A percentile compares a stretch with the other conserved stretches of the same genome.
phyloP scores from a whole-genome alignment of 202 grass and related monocot species.

The Miscanthus sacchariflorus region DNA sequence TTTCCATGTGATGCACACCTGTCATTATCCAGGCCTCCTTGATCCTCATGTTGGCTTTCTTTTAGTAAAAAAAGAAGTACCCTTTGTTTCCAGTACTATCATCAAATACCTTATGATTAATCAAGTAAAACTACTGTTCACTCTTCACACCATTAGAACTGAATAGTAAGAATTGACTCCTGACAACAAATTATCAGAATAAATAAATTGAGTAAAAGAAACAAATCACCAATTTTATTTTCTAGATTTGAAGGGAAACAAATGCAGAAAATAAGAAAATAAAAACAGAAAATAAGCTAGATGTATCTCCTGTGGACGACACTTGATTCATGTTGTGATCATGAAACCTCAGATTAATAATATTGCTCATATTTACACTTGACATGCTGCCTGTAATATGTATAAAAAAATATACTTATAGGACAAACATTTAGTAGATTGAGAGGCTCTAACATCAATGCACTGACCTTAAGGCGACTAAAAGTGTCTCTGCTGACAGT shows the following conservation, averaged over 20 bases:
- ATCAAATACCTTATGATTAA: not conserved
- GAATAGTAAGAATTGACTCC: not conserved
- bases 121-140: not conserved
- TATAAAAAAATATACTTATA: constrained; percentile 6
- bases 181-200: constrained; percentile 23
- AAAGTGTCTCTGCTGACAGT: constrained; percentile 29
- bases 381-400: constrained; percentile 35
- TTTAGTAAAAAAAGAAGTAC: not conserved
- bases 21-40: not conserved
- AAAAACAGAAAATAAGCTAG: constrained; percentile 19
- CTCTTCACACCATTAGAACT: constrained; percentile 6
- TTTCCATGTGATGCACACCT: constrained; percentile 24
- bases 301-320: constrained; percentile 11
- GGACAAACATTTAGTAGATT: constrained; percentile 27
- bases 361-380: constrained; percentile 55
- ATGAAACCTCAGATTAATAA: constrained; percentile 29
- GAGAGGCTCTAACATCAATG: constrained; percentile 30
- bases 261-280: not conserved
- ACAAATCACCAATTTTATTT: constrained; percentile 9
- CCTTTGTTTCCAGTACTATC: constrained; percentile 24
- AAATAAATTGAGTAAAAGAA: constrained; percentile 5
- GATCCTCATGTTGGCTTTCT: not conserved
- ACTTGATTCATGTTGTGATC: constrained; percentile 21
- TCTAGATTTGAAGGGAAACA: constrained; percentile 29
- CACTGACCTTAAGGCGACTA: constrained; percentile 1